These are phyloP conservation scores for Solanum bulbocastanum DNA, from an alignment of 257 asterid genomes.

Conservation along the genomic window DNA sequence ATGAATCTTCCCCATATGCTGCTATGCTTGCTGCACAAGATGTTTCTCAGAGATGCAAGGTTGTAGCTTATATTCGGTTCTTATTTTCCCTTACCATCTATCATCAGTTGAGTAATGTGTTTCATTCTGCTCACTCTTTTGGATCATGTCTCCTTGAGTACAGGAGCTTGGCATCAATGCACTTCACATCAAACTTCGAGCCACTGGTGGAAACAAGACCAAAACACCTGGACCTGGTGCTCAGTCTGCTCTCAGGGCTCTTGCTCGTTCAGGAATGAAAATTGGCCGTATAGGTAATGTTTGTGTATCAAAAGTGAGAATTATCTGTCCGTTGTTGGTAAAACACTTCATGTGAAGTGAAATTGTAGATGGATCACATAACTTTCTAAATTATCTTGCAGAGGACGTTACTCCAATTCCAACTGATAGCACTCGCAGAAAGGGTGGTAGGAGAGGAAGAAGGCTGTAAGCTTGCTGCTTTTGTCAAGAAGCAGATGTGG, in stretches of 20 bases:
- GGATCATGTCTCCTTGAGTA: neutral
- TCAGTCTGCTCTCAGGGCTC: constrained; percentile 3
- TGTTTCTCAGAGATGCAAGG: neutral
- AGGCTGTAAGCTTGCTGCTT: neutral
- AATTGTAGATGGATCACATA: neutral
- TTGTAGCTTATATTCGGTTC: neutral
- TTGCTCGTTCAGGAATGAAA: constrained; percentile 2
- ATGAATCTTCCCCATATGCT: constrained; percentile 1
- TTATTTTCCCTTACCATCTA: neutral
- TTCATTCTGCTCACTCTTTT: neutral
- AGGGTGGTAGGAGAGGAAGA: constrained; percentile 2
- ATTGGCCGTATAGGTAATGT: neutral
- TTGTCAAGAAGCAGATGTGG: neutral
- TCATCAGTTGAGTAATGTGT: neutral
- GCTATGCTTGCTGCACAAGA: constrained; percentile 2
- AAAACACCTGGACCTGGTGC: constrained; percentile 3
- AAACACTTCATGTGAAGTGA: neutral
- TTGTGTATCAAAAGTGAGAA: neutral
- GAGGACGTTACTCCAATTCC: constrained; percentile 1
- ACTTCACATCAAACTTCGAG: constrained; percentile 1
- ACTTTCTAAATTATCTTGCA: neutral
- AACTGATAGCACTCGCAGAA: neutral
- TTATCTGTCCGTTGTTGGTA: neutral
- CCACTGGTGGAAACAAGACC: constrained; percentile 1
- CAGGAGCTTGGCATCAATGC: constrained; percentile 2